These are phyloP conservation scores for Candida saitoana DNA, from an alignment of 805 yeast species.

Conservation along the genomic window DNA sequence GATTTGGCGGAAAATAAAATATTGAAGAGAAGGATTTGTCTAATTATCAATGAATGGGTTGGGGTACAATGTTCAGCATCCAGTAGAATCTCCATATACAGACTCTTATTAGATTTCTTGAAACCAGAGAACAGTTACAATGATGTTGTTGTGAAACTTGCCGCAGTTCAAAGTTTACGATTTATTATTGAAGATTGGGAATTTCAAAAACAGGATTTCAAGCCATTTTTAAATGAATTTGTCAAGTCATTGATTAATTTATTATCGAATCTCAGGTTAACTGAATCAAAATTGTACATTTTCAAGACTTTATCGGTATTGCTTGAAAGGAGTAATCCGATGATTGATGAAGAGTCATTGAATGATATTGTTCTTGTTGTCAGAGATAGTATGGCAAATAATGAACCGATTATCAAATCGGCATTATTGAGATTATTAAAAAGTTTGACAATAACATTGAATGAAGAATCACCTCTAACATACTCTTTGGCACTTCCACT, in stretches of 20 bases:
- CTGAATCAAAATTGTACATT: constrained; percentile 75
- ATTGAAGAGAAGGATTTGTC: constrained; percentile 70
- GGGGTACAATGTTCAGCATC: constrained; percentile 58
- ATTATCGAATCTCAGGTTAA: constrained; percentile 47
- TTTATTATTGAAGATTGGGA: constrained; percentile 82
- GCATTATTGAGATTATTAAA: constrained; percentile 50
- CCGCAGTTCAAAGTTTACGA: constrained; percentile 67
- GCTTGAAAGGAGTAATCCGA: constrained; percentile 61
- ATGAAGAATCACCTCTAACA: constrained; percentile 45
- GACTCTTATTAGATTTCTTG: constrained; percentile 50
- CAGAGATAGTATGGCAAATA: constrained; percentile 53
- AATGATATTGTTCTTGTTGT: constrained; percentile 49
- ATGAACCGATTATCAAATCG: constrained; percentile 36
- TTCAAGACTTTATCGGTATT: constrained; percentile 64
- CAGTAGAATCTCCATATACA: constrained; percentile 56
- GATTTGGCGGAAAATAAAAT: constrained; percentile 51
- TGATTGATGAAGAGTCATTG: constrained; percentile 49
- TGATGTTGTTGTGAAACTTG: constrained; percentile 77
- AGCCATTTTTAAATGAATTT: constrained; percentile 56
- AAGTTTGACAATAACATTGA: constrained; percentile 53
- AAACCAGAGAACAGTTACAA: constrained; percentile 41
- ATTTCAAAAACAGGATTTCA: constrained; percentile 63
- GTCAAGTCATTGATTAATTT: constrained; percentile 48
- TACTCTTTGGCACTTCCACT: constrained; percentile 63
- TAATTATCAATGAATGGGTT: constrained; percentile 79